phyloP scores from a whole-genome alignment of 1,284 basidiomycete genomes.

The Trametes pubescens region DNA sequence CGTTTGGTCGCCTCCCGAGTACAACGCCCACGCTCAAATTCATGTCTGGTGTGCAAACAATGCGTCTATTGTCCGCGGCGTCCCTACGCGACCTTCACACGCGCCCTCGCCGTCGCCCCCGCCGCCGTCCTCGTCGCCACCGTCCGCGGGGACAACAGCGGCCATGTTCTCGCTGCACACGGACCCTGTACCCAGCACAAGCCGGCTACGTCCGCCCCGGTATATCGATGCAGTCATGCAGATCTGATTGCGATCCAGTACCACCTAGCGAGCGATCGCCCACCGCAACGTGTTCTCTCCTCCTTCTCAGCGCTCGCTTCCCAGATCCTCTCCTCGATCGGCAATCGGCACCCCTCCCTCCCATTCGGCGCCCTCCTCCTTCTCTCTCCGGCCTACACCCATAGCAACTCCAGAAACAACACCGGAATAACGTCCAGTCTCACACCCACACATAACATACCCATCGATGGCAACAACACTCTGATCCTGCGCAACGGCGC shows the following conservation, averaged over 20 bases:
- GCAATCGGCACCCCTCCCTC: conserved; percentile 15
- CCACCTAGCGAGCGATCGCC: conserved; percentile 12
- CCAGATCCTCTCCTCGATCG: conserved; percentile 19
- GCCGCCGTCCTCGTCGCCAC: conserved; percentile 4
- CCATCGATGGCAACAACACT: conserved; percentile 16
- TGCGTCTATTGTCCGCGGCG: conserved; percentile 25
- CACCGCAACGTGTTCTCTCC: conserved; percentile 17
- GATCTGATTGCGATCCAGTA: conserved; percentile 34
- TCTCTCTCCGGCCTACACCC: conserved; percentile 10
- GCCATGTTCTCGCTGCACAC: not conserved
- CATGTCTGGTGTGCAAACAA: conserved; percentile 24
- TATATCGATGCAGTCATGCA: conserved; percentile 32
- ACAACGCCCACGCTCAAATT: conserved; percentile 15
- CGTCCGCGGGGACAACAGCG: conserved; percentile 12
- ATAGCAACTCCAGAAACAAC: conserved; percentile 8
- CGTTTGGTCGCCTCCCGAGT: conserved; percentile 22
- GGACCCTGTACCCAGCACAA: conserved; percentile 30
- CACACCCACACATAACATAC: not conserved
- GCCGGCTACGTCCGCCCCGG: conserved; percentile 21
- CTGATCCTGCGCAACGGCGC: conserved; percentile 1
- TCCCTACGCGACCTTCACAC: conserved; percentile 18
- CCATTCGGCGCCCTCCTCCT: not conserved
- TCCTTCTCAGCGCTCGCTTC: conserved; percentile 10
- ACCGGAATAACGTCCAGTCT: not conserved
- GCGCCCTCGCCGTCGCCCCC: conserved; percentile 4